phyloP scores from a whole-genome alignment of 768 basidiomycete genomes.

The Suillus weaverae region DNA sequence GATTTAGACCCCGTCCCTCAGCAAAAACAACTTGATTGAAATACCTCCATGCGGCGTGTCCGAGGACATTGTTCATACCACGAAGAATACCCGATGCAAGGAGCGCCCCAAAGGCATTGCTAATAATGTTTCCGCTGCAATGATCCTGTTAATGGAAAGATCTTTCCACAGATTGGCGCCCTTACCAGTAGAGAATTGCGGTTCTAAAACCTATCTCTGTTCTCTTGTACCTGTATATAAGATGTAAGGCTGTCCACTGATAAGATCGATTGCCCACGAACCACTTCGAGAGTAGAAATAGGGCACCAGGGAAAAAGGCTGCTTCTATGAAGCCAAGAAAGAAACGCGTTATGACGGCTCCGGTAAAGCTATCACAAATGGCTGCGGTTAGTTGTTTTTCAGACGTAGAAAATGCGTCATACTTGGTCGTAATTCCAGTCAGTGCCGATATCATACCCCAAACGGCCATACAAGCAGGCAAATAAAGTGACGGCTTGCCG shows the following conservation, averaged over 20 bases:
- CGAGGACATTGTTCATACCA: slow-evolving; percentile 48
- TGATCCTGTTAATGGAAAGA: background rate
- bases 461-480: slow-evolving; percentile 64
- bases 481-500: slow-evolving; percentile 65
- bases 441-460: slow-evolving; percentile 65
- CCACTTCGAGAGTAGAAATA: slow-evolving; percentile 39
- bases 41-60: slow-evolving; percentile 54
- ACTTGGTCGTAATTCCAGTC: slow-evolving; percentile 40
- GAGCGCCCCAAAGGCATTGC: slow-evolving; percentile 56
- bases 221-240: slow-evolving; percentile 40
- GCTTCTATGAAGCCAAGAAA: slow-evolving; percentile 55
- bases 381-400: background rate
- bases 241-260: slow-evolving; percentile 23
- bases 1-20: slow-evolving; percentile 8
- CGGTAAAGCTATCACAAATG: slow-evolving; percentile 35
- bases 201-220: slow-evolving; percentile 45
- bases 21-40: slow-evolving; percentile 9
- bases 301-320: slow-evolving; percentile 46
- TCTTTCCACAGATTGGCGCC: background rate
- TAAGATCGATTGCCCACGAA: slow-evolving; percentile 30
- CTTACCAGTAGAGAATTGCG: slow-evolving; percentile 44
- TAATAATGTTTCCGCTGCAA: slow-evolving; percentile 43
- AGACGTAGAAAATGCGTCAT: slow-evolving; percentile 2
- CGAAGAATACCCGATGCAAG: slow-evolving; percentile 48
- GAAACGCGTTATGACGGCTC: slow-evolving; percentile 48